Conservation (phyloP, 2,329 filamentous ascomycete species). For the Microsporum audouinii region DNA sequence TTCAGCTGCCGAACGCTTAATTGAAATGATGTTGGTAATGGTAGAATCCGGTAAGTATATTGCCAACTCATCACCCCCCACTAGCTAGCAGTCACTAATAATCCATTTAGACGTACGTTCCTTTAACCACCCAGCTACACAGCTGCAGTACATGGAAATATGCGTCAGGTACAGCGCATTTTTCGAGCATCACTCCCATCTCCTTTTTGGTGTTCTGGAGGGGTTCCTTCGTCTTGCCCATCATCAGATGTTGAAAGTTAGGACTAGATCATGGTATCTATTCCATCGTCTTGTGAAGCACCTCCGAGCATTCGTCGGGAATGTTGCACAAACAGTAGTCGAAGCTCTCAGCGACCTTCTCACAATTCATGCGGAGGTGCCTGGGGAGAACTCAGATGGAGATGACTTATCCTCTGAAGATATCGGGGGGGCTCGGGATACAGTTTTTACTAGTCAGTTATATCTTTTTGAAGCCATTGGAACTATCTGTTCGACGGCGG, state of each 20-base stretch:
- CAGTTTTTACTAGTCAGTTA: conserved; percentile 79
- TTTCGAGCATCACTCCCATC: conserved; percentile 71
- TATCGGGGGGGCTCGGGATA: conserved; percentile 78
- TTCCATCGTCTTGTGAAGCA: conserved; percentile 90
- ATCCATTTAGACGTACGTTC: conserved; percentile 57
- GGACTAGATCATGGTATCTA: conserved; percentile 89
- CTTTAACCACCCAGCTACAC: conserved; percentile 80
- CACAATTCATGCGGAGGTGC: conserved; percentile 78
- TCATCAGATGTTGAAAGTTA: conserved; percentile 74
- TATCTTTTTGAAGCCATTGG: conserved; percentile 93
- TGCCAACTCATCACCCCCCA: background rate
- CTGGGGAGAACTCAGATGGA: conserved; percentile 61
- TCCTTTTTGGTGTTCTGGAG: conserved; percentile 78
- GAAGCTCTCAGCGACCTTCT: conserved; percentile 80
- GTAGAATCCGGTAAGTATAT: conserved; percentile 65
- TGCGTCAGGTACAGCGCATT: conserved; percentile 88
- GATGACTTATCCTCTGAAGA: conserved; percentile 95
- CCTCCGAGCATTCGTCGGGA: conserved; percentile 69
- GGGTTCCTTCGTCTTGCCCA: conserved; percentile 86
- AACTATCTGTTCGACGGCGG: conserved; percentile 69
- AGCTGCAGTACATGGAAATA: conserved; percentile 97
- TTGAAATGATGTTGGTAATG: conserved; percentile 92
- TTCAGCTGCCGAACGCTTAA: conserved; percentile 66
- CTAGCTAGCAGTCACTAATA: background rate
- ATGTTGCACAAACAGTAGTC: conserved; percentile 83